Evolutionary conservation across 2,329 filamentous ascomycete genomes (phyloP), one percentile per base, ranked within the genome.

Genomic region (Colletotrichum sp.): DNA sequence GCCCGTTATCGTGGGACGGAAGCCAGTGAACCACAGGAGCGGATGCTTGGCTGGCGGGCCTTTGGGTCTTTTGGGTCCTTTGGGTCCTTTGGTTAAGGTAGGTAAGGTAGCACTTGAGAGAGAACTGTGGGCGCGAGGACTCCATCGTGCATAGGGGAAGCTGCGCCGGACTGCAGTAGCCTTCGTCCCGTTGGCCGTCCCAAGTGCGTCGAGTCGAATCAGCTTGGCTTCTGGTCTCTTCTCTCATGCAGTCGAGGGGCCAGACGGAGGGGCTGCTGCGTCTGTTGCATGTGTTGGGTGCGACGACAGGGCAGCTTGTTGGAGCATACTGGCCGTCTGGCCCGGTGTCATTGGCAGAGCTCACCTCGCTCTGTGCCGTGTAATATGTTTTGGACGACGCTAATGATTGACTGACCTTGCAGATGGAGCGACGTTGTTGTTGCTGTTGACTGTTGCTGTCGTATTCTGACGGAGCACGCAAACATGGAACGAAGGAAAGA

Each of bases 131-230:
- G 27, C 22, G 25, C 15, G 55, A 69, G 66, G 52, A 69, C 28
- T 66, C 32, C 52, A 69, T 69, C 52, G 66, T 60, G 66, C 66
- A 69, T 69, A 43, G 66, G 66, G 66, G 66, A 13, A 60, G 39
- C 69, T 71, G 60, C 48, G 65, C 43, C 18, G 34, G 30, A 39
- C 60, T 70, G 71, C 66, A 70, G 66, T 70, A 74, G 43, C 32
- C 39, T 36, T 67, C 22, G 27, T 39, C 27, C 55, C 28, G 36
- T 48, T 43, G 32, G 43, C 43, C 12, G 22, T 70, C 27, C 27
- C 18, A 27, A 32, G 4, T 32, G 36, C 18, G 32, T 39, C 30
- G 30, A 25, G 28, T 70, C 55, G 43, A 65, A 74, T 65, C 71
- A 70, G 43, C 43, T 15, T 18, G 32, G 25, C 9, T 25, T 61